Percentiles rank a stretch among this genome's conserved stretches.
Conservation (phyloP, 2,329 filamentous ascomycete genomes). For the Tolypocladium tundrense region DNA sequence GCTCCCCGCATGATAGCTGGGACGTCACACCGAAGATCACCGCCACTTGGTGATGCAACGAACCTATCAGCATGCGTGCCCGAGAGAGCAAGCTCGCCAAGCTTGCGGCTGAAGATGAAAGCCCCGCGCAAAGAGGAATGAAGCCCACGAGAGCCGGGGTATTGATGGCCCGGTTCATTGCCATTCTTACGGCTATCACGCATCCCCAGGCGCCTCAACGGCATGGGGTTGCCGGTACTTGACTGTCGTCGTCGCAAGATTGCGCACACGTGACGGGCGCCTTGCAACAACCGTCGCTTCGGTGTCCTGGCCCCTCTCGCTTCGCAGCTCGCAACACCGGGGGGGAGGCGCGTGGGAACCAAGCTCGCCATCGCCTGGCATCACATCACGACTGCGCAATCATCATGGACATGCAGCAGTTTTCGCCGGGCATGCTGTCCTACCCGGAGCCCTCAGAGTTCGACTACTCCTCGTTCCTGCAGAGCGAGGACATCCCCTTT, state of each 20-base stretch:
- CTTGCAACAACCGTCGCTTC: neutral
- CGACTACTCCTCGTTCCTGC: conserved; percentile 28
- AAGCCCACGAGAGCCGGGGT: conserved; percentile 9
- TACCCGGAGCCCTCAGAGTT: conserved; percentile 22
- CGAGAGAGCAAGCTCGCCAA: neutral
- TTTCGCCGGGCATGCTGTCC: conserved; percentile 16
- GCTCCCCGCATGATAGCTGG: neutral
- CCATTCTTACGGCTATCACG: conserved; percentile 6
- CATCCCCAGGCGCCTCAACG: neutral
- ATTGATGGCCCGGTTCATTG: conserved; percentile 20
- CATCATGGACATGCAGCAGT: conserved; percentile 19
- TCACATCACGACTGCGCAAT: neutral
- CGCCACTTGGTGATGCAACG: too few relatives aligned
- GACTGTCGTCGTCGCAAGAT: neutral
- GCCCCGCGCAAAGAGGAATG: neutral
- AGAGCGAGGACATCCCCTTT: conserved; percentile 14
- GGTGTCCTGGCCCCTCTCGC: neutral
- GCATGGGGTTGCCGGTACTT: neutral
- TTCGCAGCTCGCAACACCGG: neutral
- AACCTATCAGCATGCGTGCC: neutral
- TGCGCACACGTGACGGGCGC: neutral
- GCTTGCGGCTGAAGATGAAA: neutral
- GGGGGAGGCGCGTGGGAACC: neutral
- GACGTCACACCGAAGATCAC: too few relatives aligned
- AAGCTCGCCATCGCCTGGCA: neutral